Conservation (phyloP, 2,329 filamentous ascomycete species). For the Fusarium anthophilum region DNA sequence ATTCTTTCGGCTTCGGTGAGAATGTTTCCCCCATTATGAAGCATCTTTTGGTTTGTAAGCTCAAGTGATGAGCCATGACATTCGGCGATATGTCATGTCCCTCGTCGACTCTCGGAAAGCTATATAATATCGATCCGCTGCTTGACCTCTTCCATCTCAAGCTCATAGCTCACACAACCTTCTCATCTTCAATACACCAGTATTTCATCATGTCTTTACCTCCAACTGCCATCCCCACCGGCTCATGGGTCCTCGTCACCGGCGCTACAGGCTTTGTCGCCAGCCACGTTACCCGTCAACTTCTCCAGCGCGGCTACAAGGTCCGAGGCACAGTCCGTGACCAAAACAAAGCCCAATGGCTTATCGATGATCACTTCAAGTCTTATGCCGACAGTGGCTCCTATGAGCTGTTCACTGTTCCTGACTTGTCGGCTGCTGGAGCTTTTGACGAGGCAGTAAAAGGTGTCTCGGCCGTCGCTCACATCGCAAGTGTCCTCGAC, state of each 20-base stretch:
- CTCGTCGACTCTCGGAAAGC: neutral
- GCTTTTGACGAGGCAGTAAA: conserved; percentile 46
- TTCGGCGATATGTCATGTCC: neutral
- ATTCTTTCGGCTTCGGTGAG: neutral
- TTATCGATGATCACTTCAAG: conserved; percentile 46
- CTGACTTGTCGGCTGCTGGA: conserved; percentile 48
- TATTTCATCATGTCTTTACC: neutral
- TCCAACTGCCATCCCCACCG: conserved; percentile 34
- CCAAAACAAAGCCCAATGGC: conserved; percentile 46
- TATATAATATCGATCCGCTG: neutral
- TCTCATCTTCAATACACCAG: fast-evolving
- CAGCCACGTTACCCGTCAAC: conserved; percentile 51
- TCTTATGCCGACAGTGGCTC: conserved; percentile 38
- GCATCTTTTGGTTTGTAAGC: neutral
- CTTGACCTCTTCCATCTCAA: neutral
- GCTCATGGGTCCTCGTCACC: conserved; percentile 54
- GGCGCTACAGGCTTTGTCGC: conserved; percentile 58
- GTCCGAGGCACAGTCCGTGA: conserved; percentile 58
- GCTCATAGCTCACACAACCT: too few species aligned
- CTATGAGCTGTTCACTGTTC: conserved; percentile 52
- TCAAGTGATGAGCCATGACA: neutral
- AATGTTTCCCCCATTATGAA: neutral
- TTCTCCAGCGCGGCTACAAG: conserved; percentile 52
- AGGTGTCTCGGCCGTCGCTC: conserved; percentile 54
- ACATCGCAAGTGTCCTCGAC: conserved; percentile 54